phyloP scores from a whole-genome alignment of 2,329 filamentous ascomycete genomes.

The Colletotrichum kahawae region DNA sequence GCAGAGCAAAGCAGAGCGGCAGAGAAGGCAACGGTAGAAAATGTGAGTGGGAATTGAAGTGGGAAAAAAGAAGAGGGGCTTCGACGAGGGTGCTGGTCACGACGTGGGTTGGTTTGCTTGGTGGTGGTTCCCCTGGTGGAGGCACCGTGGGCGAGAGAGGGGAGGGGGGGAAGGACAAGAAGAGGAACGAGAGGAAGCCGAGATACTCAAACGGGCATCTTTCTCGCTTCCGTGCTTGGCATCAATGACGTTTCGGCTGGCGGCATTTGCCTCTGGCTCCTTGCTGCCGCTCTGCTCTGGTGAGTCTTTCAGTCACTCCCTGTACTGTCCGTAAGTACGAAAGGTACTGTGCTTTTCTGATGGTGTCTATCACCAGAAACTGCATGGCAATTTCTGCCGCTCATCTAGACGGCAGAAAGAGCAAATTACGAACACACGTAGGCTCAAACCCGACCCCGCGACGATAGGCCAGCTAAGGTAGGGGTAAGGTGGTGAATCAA shows the following conservation, averaged over 20 bases:
- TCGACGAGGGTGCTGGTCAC: neutral
- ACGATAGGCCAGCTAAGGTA: neutral
- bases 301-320: neutral
- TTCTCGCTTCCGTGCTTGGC: constrained; percentile 23
- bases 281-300: neutral
- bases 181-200: constrained; percentile 18
- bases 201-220: constrained; percentile 20
- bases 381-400: neutral
- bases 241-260: constrained; percentile 22
- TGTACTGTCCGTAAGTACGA: neutral
- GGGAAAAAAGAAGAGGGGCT: neutral
- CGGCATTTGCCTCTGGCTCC: constrained; percentile 5
- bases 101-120: neutral
- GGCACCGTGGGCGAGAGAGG: neutral
- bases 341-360: neutral
- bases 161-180: neutral
- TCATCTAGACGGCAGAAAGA: neutral
- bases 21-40: neutral
- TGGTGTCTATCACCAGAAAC: neutral
- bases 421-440: neutral
- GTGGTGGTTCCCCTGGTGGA: neutral
- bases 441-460: neutral
- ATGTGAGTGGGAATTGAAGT: neutral
- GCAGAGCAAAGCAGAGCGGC: neutral
- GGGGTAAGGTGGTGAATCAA: neutral